Evolutionary conservation across 2,329 filamentous ascomycete species (phyloP).

Genomic region (Fusarium sororula): DNA sequence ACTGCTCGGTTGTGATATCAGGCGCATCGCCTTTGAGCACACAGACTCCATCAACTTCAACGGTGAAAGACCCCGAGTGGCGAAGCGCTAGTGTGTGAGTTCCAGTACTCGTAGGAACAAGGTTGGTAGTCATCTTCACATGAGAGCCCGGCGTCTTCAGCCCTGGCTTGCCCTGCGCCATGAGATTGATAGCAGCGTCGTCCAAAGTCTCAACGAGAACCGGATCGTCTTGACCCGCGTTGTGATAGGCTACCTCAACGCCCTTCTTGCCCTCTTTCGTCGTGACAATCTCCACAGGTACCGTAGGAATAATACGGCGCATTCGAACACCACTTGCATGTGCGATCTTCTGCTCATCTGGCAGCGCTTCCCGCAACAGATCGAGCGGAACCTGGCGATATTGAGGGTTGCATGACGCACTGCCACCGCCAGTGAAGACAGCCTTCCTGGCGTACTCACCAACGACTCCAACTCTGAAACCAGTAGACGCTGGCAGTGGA

Average conservation of each 20-base stretch:
- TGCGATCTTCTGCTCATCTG: rapidly evolving
- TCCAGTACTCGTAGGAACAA: background rate
- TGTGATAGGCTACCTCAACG: background rate
- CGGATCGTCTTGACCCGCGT: rapidly evolving
- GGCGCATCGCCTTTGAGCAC: background rate
- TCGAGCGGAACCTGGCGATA: background rate
- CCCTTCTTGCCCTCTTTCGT: background rate
- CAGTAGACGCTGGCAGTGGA: rapidly evolving
- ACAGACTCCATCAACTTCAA: rapidly evolving
- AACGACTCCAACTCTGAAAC: background rate
- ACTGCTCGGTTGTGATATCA: background rate
- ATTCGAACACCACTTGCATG: background rate
- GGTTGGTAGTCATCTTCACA: background rate
- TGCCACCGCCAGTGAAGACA: background rate
- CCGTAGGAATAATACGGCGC: background rate
- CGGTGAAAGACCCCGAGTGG: background rate
- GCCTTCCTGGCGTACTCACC: background rate
- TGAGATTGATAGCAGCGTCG: background rate
- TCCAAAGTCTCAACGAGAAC: background rate
- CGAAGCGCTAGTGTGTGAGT: background rate
- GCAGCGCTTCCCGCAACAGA: background rate
- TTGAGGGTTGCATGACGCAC: background rate
- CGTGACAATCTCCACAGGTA: background rate
- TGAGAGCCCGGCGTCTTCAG: background rate
- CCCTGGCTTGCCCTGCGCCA: rapidly evolving